Conservation (phyloP, 768 basidiomycete species). For the Psilocybe sp. region DNA sequence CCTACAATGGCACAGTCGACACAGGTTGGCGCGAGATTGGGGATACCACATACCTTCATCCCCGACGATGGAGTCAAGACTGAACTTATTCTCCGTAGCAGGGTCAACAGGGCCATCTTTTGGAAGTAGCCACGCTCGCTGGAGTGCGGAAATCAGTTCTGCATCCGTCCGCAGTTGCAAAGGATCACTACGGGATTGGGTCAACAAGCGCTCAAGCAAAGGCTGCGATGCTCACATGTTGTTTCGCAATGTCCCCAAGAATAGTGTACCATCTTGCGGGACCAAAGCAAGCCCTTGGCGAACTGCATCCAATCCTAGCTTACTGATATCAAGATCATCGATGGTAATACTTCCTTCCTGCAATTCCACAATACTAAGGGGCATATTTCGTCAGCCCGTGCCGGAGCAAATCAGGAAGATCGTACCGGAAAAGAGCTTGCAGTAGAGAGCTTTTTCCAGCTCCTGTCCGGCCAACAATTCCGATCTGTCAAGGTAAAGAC, state of each 20-base stretch:
- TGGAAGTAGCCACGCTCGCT: constrained; percentile 60
- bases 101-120: constrained; percentile 42
- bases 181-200: constrained; percentile 46
- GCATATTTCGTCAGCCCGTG: background rate
- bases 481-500: constrained; percentile 28
- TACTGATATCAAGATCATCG: constrained; percentile 50
- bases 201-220: background rate
- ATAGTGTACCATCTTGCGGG: constrained; percentile 60
- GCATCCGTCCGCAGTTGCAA: constrained; percentile 51
- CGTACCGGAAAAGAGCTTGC: constrained; percentile 54
- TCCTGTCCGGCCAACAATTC: constrained; percentile 47
- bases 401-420: background rate
- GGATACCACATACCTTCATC: constrained; percentile 43
- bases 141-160: constrained; percentile 59
- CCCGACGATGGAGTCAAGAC: constrained; percentile 55
- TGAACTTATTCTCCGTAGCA: constrained; percentile 60
- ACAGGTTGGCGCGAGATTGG: constrained; percentile 29
- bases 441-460: constrained; percentile 55
- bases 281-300: constrained; percentile 60
- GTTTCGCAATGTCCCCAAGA: constrained; percentile 42
- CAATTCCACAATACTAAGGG: constrained; percentile 55
- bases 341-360: constrained; percentile 54
- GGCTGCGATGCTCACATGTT: constrained; percentile 34
- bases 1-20: constrained; percentile 55
- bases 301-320: constrained; percentile 53